phyloP scores from a whole-genome alignment of 1,139 yeast genomes.

The Citeromyces siamensis region DNA sequence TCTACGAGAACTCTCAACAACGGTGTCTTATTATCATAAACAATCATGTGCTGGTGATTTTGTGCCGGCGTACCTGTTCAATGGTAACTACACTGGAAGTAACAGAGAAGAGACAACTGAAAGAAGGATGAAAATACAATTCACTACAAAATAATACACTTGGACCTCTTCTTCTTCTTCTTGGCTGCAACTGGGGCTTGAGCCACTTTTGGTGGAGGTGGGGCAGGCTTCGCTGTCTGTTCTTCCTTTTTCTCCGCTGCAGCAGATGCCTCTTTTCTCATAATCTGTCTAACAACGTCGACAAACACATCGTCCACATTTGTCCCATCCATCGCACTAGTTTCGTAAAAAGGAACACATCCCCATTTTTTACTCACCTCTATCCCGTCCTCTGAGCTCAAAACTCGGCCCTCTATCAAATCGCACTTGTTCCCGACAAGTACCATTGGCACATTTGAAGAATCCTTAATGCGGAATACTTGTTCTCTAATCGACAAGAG shows the following conservation, averaged over 20 bases:
- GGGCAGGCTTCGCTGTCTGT: constrained; percentile 1
- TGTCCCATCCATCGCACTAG: constrained; percentile 86
- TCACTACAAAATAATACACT: constrained; percentile 7
- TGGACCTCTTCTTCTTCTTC: constrained; percentile 6
- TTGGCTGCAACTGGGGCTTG: constrained; percentile 4
- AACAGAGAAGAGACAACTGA: not conserved
- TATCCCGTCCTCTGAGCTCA: constrained; percentile 72
- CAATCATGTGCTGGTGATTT: no score
- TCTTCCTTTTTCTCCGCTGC: constrained; percentile 16
- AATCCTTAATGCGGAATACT: constrained; percentile 74
- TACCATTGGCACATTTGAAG: constrained; percentile 58
- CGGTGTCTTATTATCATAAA: no score
- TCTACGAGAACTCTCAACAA: no score
- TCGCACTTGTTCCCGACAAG: constrained; percentile 79
- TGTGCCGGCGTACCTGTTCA: no score
- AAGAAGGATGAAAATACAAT: not conserved
- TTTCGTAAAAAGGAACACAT: constrained; percentile 77
- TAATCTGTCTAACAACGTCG: constrained; percentile 49
- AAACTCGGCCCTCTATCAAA: constrained; percentile 67
- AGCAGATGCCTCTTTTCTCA: constrained; percentile 50
- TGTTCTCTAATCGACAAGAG: constrained; percentile 71
- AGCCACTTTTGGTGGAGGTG: not conserved
- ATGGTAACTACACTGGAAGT: no score
- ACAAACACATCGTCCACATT: constrained; percentile 87
- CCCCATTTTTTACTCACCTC: constrained; percentile 60